These are phyloP conservation scores for Boletales sp. DNA, from an alignment of 768 basidiomycete genomes.

Conservation along the genomic window DNA sequence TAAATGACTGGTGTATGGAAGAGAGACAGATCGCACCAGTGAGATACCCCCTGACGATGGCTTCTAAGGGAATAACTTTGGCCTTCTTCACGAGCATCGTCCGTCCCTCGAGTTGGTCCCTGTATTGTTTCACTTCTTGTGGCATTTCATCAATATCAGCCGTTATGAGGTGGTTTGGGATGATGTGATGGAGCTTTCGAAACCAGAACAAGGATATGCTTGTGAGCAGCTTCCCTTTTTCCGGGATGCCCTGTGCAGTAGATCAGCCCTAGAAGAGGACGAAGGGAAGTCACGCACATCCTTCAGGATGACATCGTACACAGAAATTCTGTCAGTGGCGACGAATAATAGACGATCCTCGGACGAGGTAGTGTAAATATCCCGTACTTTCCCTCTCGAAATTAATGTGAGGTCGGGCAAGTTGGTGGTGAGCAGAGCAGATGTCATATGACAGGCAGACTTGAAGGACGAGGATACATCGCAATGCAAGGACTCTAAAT, in stretches of 20 bases:
- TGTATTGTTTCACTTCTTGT: slow-evolving; percentile 67
- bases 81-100: slow-evolving; percentile 91
- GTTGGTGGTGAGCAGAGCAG: slow-evolving; percentile 50
- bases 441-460: slow-evolving; percentile 16
- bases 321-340: slow-evolving; percentile 93
- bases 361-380: slow-evolving; percentile 80
- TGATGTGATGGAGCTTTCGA: slow-evolving; percentile 67
- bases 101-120: slow-evolving; percentile 74
- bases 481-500: slow-evolving; percentile 1
- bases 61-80: slow-evolving; percentile 86
- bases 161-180: slow-evolving; percentile 89
- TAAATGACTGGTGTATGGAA: slow-evolving; percentile 5
- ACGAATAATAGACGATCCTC: slow-evolving; percentile 82
- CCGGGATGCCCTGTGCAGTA: slow-evolving; percentile 76
- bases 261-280: not conserved
- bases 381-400: slow-evolving; percentile 93
- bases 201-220: slow-evolving; percentile 96
- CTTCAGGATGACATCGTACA: slow-evolving; percentile 92
- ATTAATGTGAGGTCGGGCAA: slow-evolving; percentile 64
- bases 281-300: slow-evolving; percentile 58
- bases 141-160: slow-evolving; percentile 81
- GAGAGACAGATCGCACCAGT: slow-evolving; percentile 58
- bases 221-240: slow-evolving; percentile 88
- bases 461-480: slow-evolving; percentile 1
- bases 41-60: slow-evolving; percentile 94